phyloP scores from a whole-genome alignment of 306 rosid genomes.

The Adenanthera pavonina region DNA sequence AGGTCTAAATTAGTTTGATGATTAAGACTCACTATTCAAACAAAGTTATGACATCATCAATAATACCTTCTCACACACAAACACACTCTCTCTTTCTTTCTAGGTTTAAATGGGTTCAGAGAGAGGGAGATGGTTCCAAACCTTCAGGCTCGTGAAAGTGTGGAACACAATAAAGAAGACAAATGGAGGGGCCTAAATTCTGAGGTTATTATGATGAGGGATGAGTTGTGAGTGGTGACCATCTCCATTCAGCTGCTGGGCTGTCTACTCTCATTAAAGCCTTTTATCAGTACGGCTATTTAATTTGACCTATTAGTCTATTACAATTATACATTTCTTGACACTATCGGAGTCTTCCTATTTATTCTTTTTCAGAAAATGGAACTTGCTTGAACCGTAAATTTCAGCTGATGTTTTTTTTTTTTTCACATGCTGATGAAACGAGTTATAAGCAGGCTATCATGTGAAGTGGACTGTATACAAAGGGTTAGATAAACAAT shows the following conservation, averaged over 20 bases:
- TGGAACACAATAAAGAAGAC: background rate
- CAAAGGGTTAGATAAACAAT: slow-evolving; percentile 37
- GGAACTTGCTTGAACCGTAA: slow-evolving; percentile 13
- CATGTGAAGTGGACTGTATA: background rate
- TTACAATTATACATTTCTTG: background rate
- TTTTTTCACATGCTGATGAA: background rate
- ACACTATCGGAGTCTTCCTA: no score
- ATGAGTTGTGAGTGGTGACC: background rate
- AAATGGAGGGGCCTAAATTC: background rate
- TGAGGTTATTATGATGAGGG: slow-evolving; percentile 6
- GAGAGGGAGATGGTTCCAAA: background rate
- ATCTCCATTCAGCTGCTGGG: background rate
- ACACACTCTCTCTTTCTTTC: background rate
- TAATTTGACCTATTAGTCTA: background rate
- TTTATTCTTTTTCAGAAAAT: background rate
- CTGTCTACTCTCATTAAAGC: background rate
- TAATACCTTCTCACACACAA: background rate
- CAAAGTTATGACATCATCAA: slow-evolving; percentile 50
- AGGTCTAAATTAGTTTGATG: slow-evolving; percentile 37
- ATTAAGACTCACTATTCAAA: slow-evolving; percentile 48
- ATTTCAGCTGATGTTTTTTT: background rate
- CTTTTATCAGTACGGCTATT: background rate
- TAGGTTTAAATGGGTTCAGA: background rate
- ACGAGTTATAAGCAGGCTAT: background rate
- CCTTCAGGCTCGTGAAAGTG: background rate